Conservation (phyloP, 2,329 filamentous ascomycete genomes). For the Sarocladium kiliense region DNA sequence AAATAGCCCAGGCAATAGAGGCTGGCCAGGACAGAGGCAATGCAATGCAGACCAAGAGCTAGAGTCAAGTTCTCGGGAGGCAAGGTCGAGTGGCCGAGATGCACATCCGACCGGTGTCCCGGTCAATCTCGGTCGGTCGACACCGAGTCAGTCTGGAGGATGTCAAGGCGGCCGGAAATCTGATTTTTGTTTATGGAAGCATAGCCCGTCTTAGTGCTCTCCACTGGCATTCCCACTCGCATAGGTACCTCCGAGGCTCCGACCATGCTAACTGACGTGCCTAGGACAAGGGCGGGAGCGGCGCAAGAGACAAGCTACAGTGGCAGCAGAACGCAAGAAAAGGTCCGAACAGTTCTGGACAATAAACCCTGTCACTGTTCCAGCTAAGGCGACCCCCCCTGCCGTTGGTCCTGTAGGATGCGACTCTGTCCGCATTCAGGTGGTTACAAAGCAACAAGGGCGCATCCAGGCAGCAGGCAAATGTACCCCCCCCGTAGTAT, state of each 20-base stretch:
- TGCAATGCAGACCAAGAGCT: neutral
- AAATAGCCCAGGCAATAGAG: neutral
- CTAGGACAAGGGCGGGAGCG: neutral
- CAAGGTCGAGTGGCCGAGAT: neutral
- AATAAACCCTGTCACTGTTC: neutral
- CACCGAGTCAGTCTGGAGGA: neutral
- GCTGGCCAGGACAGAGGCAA: neutral
- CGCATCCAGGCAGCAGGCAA: neutral
- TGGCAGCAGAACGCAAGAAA: neutral
- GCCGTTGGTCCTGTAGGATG: neutral
- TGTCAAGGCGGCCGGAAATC: too few species aligned
- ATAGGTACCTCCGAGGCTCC: neutral
- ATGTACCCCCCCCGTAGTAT: neutral
- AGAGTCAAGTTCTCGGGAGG: neutral
- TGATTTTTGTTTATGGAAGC: neutral
- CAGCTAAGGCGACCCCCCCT: neutral
- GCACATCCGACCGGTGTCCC: neutral
- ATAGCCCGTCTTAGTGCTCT: neutral
- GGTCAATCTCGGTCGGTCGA: neutral
- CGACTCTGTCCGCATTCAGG: neutral
- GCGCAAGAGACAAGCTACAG: neutral
- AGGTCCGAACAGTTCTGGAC: neutral
- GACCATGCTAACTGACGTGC: neutral
- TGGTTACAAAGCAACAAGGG: neutral
- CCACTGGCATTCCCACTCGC: conserved; percentile 3